Conservation (phyloP, 2,329 filamentous ascomycete species). For the Colletotrichum gigasporum region DNA sequence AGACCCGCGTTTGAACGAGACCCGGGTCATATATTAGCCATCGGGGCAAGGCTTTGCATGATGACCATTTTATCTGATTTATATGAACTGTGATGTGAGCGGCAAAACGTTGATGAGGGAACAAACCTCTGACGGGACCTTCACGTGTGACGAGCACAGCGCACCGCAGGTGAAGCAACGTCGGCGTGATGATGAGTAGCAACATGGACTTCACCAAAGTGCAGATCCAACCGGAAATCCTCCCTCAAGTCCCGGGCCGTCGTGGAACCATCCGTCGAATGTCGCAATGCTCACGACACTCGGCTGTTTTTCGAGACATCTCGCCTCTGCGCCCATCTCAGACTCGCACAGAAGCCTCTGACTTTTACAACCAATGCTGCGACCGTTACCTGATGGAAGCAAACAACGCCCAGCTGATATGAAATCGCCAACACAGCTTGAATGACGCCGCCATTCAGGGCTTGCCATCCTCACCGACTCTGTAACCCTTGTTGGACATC, state of each 20-base stretch:
- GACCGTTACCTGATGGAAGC: background rate
- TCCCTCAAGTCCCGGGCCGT: background rate
- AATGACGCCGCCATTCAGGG: background rate
- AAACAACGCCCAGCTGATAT: background rate
- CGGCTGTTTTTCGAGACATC: background rate
- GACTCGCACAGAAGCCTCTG: background rate
- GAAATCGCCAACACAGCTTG: background rate
- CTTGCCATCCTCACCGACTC: background rate
- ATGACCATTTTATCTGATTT: no score
- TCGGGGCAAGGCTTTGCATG: no score
- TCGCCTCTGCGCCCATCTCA: background rate
- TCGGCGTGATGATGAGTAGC: no score
- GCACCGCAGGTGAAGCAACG: background rate
- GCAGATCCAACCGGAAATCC: slow-evolving; percentile 3
- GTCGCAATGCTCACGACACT: background rate
- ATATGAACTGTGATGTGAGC: no score
- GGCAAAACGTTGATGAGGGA: no score
- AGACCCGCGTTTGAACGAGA: no score
- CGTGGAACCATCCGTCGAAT: background rate
- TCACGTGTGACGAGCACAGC: no score
- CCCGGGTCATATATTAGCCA: no score
- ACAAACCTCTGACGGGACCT: no score
- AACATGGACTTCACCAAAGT: no score
- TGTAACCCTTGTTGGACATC: no score
- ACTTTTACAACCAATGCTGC: background rate